Evolutionary conservation across 495 filamentous ascomycete species (phyloP).

Genomic region (Xylaria bambusicola): DNA sequence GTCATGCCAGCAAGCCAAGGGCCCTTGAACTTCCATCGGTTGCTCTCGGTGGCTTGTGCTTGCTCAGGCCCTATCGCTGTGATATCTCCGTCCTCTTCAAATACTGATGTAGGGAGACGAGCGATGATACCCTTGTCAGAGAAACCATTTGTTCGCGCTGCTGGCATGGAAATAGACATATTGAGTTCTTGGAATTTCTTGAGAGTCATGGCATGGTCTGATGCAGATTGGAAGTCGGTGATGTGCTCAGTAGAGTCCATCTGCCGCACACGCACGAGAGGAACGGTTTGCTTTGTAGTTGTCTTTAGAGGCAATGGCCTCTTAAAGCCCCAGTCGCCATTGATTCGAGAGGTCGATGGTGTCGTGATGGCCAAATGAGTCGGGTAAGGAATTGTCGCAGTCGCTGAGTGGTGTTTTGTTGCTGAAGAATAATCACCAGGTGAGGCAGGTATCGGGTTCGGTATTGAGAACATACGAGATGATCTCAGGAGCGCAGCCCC

Average conservation of each 20-base stretch:
- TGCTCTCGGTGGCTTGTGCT: conserved; percentile 31
- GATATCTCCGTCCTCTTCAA: conserved; percentile 57
- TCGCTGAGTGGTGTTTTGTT: conserved; percentile 38
- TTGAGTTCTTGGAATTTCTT: conserved; percentile 80
- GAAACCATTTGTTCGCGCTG: conserved; percentile 28
- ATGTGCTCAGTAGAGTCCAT: conserved; percentile 90
- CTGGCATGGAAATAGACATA: conserved; percentile 54
- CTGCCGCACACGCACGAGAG: conserved; percentile 68
- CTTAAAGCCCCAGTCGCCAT: conserved; percentile 96
- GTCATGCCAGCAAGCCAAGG: conserved; percentile 81
- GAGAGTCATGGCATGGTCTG: conserved; percentile 78
- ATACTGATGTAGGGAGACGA: conserved; percentile 47
- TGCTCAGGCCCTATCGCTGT: conserved; percentile 42
- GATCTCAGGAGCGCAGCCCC: conserved; percentile 60
- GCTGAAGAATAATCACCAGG: conserved; percentile 36
- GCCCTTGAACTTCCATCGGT: conserved; percentile 74
- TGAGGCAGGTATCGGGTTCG: conserved; percentile 51
- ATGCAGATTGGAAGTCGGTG: conserved; percentile 83
- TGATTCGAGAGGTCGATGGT: conserved; percentile 66
- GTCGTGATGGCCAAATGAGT: conserved; percentile 84
- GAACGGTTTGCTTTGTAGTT: conserved; percentile 68
- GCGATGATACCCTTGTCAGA: conserved; percentile 6
- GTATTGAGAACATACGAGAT: conserved; percentile 61
- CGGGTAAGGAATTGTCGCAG: conserved; percentile 76
- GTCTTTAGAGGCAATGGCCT: conserved; percentile 74